Conservation (phyloP, 2,329 filamentous ascomycete genomes). For the Lomentospora prolificans region DNA sequence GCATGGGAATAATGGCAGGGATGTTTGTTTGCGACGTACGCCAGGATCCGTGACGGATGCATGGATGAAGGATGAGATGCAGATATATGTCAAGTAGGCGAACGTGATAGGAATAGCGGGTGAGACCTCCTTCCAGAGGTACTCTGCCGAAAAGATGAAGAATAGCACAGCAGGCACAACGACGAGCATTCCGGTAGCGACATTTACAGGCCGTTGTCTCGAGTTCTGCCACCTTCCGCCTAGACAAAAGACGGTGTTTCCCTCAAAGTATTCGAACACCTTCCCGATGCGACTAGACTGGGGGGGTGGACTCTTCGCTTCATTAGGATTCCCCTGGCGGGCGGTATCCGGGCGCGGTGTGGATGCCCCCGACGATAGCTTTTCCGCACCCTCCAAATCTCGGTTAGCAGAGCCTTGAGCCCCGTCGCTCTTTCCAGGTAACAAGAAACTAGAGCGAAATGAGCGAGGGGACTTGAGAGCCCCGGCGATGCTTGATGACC, state of each 20-base stretch:
- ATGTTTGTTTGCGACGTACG: conserved; percentile 45
- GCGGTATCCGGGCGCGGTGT: conserved; percentile 31
- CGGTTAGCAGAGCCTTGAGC: conserved; percentile 39
- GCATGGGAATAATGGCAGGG: background rate
- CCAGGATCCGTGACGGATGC: conserved; percentile 89
- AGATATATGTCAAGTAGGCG: conserved; percentile 84
- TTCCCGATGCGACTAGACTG: conserved; percentile 40
- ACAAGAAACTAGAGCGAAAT: conserved; percentile 65
- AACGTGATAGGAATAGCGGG: conserved; percentile 84
- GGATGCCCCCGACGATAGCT: conserved; percentile 71
- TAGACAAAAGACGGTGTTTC: conserved; percentile 84
- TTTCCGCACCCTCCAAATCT: conserved; percentile 61
- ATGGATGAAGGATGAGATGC: conserved; percentile 87
- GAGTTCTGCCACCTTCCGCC: conserved; percentile 85
- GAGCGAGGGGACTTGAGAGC: conserved; percentile 65
- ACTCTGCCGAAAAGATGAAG: conserved; percentile 75
- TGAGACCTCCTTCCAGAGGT: conserved; percentile 77
- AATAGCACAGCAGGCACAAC: conserved; percentile 72
- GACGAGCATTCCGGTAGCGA: conserved; percentile 75
- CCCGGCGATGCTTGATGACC: conserved; percentile 36
- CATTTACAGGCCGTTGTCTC: conserved; percentile 75
- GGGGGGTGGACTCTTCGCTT: conserved; percentile 17
- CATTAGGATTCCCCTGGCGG: conserved; percentile 11
- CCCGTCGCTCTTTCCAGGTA: conserved; percentile 46
- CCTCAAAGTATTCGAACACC: conserved; percentile 88